These are phyloP conservation scores for Pachyrhizus erosus DNA, from an alignment of 306 rosid species.

Conservation along the genomic window DNA sequence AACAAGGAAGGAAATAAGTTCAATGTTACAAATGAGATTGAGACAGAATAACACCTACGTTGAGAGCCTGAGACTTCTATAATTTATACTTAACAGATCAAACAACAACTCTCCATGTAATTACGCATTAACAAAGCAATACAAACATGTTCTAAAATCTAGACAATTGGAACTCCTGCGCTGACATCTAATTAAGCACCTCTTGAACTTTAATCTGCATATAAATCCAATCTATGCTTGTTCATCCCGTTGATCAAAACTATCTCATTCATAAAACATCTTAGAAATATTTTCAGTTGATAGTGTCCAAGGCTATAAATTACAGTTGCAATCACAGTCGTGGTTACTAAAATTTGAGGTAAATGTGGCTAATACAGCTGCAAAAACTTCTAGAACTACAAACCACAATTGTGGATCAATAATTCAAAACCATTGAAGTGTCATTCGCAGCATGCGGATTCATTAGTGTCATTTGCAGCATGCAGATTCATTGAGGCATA, in stretches of 20 bases:
- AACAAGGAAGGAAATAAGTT: not conserved
- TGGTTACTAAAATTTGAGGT: not conserved
- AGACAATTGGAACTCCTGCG: not conserved
- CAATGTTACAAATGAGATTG: not conserved
- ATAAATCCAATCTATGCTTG: not conserved
- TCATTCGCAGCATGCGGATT: not conserved
- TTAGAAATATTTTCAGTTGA: not conserved
- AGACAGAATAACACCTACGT: not conserved
- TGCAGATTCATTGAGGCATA: not conserved
- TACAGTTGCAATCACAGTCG: not conserved
- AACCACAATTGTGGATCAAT: not conserved
- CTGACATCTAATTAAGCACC: conserved; percentile 1
- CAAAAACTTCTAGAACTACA: not conserved
- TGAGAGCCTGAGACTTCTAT: not conserved
- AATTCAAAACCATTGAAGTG: not conserved
- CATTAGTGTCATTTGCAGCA: not conserved
- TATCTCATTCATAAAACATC: not conserved
- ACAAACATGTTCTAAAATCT: not conserved
- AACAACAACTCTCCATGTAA: not conserved
- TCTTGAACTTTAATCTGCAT: conserved; percentile 1
- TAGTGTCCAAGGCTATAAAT: not conserved
- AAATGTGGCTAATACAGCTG: not conserved
- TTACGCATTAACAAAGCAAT: not conserved
- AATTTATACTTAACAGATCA: not conserved
- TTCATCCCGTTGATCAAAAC: not conserved